These are phyloP conservation scores for Sanghuangporus weigelae DNA, from an alignment of 1,284 basidiomycete species.

Conservation along the genomic window DNA sequence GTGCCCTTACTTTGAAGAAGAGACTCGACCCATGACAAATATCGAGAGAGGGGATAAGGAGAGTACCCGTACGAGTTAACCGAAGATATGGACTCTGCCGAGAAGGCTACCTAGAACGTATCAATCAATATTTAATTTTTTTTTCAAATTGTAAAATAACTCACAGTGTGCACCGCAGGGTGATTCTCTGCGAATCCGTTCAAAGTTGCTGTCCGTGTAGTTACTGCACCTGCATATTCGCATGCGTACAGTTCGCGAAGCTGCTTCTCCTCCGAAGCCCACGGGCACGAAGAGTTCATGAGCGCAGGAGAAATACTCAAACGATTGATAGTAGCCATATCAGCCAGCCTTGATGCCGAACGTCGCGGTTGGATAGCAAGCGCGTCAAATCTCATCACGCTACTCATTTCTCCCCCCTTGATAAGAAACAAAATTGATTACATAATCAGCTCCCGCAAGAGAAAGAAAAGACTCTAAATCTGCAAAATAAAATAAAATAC, in stretches of 20 bases:
- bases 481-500: background rate
- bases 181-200: constrained; percentile 58
- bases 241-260: constrained; percentile 59
- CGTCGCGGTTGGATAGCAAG: background rate
- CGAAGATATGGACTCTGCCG: constrained; percentile 43
- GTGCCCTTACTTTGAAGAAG: constrained; percentile 35
- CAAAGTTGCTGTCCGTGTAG: constrained; percentile 67
- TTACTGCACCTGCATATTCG: constrained; percentile 67
- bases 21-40: constrained; percentile 55
- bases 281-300: constrained; percentile 72
- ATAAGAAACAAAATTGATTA: constrained; percentile 1
- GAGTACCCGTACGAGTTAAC: constrained; percentile 81
- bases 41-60: constrained; percentile 58
- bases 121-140: background rate
- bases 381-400: background rate
- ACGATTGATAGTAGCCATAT: constrained; percentile 47
- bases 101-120: constrained; percentile 51
- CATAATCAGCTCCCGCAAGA: background rate
- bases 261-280: constrained; percentile 65
- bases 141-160: constrained; percentile 14
- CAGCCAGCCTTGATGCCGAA: background rate
- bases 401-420: background rate
- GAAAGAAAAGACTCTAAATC: background rate
- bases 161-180: constrained; percentile 48
- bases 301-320: constrained; percentile 53